These are phyloP conservation scores for Talaromyces sp. DNA, from an alignment of 2,329 filamentous ascomycete genomes.

Conservation along the genomic window DNA sequence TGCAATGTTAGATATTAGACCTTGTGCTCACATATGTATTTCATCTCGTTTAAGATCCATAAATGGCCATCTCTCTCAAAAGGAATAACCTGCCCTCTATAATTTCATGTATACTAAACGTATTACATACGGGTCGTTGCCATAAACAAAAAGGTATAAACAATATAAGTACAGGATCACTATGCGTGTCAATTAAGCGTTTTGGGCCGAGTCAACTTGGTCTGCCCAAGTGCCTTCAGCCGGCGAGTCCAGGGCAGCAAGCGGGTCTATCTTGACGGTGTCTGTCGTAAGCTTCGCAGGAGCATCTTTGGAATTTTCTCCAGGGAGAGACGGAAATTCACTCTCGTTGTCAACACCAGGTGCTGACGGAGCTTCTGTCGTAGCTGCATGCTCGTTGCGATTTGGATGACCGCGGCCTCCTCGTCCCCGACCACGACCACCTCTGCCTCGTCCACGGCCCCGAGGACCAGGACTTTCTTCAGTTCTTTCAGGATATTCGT, in stretches of 20 bases:
- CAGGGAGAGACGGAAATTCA: constrained; percentile 32
- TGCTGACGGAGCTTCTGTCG: constrained; percentile 13
- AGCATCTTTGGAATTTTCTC: constrained; percentile 17
- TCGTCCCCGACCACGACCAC: constrained; percentile 26
- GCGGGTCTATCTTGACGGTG: constrained; percentile 10
- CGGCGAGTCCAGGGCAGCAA: constrained; percentile 6
- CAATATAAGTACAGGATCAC: not conserved
- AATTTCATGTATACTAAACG: not conserved
- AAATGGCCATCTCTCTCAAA: too few relatives aligned
- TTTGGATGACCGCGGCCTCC: constrained; percentile 17
- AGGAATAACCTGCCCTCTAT: not conserved
- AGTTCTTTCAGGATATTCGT: constrained; percentile 18
- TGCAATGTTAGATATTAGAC: too few relatives aligned
- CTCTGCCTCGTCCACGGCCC: constrained; percentile 14
- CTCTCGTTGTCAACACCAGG: constrained; percentile 24
- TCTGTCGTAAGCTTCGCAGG: constrained; percentile 17
- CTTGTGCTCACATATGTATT: not conserved
- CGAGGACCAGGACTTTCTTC: constrained; percentile 14
- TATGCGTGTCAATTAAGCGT: not conserved
- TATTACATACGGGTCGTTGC: not conserved
- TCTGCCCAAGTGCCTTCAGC: constrained; percentile 16
- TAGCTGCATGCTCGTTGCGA: constrained; percentile 14
- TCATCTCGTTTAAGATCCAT: too few relatives aligned
- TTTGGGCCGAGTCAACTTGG: constrained; percentile 13
- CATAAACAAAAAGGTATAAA: not conserved